Evolutionary conservation across 2,329 filamentous ascomycete species (phyloP).

Genomic region (Claviceps capensis): DNA sequence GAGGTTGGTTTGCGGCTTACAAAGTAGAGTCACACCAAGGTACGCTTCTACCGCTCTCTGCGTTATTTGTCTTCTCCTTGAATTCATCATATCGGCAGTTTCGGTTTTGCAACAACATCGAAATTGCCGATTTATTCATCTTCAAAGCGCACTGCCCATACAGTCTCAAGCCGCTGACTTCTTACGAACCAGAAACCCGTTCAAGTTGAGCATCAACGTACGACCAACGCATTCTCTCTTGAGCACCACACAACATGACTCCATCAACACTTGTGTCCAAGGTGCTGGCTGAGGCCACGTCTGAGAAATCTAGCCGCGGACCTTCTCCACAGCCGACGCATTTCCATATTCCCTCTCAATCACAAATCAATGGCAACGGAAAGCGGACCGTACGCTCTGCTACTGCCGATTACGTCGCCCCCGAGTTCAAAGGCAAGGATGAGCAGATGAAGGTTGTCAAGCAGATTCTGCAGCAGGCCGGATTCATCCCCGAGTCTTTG

Average conservation of each 20-base stretch:
- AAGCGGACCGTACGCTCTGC: slow-evolving; percentile 72
- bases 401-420: slow-evolving; percentile 87
- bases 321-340: slow-evolving; percentile 85
- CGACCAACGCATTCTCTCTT: not conserved
- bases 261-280: slow-evolving; percentile 22
- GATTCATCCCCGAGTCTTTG: slow-evolving; percentile 74
- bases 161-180: not conserved
- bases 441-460: slow-evolving; percentile 86
- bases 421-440: slow-evolving; percentile 83
- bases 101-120: no score
- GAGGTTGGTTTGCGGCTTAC: not conserved
- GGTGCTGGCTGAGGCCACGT: slow-evolving; percentile 27
- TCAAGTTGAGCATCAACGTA: not conserved
- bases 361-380: slow-evolving; percentile 39
- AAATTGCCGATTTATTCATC: no score
- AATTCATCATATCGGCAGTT: no score
- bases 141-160: not conserved
- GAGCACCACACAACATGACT: slow-evolving; percentile 16
- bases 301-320: slow-evolving; percentile 38
- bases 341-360: slow-evolving; percentile 53
- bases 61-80: not conserved
- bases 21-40: not conserved
- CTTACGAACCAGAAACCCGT: not conserved
- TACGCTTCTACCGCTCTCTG: not conserved
- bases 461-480: slow-evolving; percentile 61